Conservation (phyloP, 2,329 filamentous ascomycete species). For the Monilinia laxa region DNA sequence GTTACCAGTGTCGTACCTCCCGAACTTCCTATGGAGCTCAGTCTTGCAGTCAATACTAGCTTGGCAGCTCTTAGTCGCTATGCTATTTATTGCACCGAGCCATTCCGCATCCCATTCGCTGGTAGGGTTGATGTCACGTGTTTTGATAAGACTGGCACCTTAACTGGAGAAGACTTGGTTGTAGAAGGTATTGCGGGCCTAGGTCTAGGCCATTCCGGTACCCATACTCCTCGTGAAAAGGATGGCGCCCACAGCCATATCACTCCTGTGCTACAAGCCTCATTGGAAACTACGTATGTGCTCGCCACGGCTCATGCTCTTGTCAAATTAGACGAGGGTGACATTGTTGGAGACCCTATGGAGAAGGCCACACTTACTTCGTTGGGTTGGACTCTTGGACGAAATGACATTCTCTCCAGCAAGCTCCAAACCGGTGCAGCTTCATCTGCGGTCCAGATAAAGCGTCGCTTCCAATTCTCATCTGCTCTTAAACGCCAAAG, state of each 20-base stretch:
- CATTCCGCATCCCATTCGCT: slow-evolving; percentile 95
- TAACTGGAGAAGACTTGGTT: slow-evolving; percentile 94
- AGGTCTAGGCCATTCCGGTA: slow-evolving; percentile 66
- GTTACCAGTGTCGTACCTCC: slow-evolving; percentile 98
- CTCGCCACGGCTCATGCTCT: slow-evolving; percentile 93
- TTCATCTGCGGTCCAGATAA: slow-evolving; percentile 83
- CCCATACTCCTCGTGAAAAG: slow-evolving; percentile 63
- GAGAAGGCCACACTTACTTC: slow-evolving; percentile 91
- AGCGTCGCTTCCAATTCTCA: slow-evolving; percentile 96
- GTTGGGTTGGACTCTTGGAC: slow-evolving; percentile 89
- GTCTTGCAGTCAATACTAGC: slow-evolving; percentile 95
- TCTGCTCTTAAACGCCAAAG: slow-evolving; percentile 95
- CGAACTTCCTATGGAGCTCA: slow-evolving; percentile 96
- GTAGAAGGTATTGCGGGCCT: slow-evolving; percentile 96
- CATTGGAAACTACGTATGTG: slow-evolving; percentile 84
- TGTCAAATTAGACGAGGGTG: slow-evolving; percentile 94
- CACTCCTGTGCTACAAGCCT: slow-evolving; percentile 66
- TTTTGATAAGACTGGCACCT: slow-evolving; percentile 97
- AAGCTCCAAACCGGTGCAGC: slow-evolving; percentile 55
- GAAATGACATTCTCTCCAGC: slow-evolving; percentile 78
- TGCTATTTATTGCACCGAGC: slow-evolving; percentile 98
- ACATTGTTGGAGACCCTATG: slow-evolving; percentile 98
- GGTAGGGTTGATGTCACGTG: slow-evolving; percentile 94
- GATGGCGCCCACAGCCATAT: slow-evolving; percentile 84
- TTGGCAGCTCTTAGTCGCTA: slow-evolving; percentile 90